Evolutionary conservation across 78 protist species (phyloP).

Genomic region (Mantamonas sphyraenae): DNA sequence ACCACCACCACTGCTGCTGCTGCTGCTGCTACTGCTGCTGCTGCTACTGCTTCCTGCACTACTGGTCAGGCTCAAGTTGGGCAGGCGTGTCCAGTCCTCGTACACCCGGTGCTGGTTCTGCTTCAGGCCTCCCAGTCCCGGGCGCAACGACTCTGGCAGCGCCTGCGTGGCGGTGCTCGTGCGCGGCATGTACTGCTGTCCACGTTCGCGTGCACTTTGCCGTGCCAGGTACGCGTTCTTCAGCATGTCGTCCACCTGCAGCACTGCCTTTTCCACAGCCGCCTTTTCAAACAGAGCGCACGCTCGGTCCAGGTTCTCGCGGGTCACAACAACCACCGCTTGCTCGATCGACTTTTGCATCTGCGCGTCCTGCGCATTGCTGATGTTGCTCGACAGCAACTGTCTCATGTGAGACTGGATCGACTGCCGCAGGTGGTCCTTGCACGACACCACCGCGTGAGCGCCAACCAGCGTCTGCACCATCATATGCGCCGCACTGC

Average conservation of each 20-base stretch:
- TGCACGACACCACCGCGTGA: conserved; percentile 87
- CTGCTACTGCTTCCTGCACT: no score
- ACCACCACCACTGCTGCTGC: no score
- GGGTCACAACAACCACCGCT: conserved; percentile 40
- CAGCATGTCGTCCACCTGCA: conserved; percentile 67
- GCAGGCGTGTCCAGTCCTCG: conserved; percentile 61
- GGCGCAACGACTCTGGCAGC: conserved; percentile 77
- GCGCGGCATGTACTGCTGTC: no score
- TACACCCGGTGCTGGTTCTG: conserved; percentile 70
- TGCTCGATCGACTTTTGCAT: conserved; percentile 34
- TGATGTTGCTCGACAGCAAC: conserved; percentile 1
- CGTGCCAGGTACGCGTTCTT: conserved; percentile 39
- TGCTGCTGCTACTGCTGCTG: not conserved
- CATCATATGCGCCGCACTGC: conserved; percentile 80
- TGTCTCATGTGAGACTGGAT: conserved; percentile 41
- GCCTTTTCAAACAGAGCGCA: conserved; percentile 76
- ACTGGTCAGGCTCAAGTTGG: not conserved
- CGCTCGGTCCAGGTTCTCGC: conserved; percentile 82
- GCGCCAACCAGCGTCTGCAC: conserved; percentile 57
- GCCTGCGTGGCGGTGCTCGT: not conserved
- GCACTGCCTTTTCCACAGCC: conserved; percentile 68
- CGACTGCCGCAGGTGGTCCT: conserved; percentile 79
- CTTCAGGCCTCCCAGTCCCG: conserved; percentile 61
- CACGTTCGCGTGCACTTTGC: conserved; percentile 39
- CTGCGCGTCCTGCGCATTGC: not conserved